phyloP scores from a whole-genome alignment of 129 eudicot species.

The Ambrosia trifida region DNA sequence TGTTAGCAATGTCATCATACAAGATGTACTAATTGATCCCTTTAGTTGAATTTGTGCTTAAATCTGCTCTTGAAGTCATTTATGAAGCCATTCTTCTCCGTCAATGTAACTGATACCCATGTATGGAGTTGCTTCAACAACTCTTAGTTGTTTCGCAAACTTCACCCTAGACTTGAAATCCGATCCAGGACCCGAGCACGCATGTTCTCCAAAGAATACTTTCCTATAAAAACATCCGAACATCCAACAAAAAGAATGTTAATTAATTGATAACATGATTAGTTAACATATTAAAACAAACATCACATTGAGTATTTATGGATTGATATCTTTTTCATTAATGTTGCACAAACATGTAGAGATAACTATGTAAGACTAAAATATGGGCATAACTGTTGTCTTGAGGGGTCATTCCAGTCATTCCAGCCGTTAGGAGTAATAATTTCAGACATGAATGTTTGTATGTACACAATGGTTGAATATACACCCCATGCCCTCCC shows the following conservation, averaged over 20 bases:
- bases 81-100: slow-evolving; percentile 65
- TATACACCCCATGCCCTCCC: slow-evolving; percentile 90
- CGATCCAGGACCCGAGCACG: slow-evolving; percentile 71
- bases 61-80: background rate
- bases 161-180: slow-evolving; percentile 45
- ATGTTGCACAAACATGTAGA: too few species aligned
- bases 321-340: too few species aligned
- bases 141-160: slow-evolving; percentile 53
- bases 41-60: background rate
- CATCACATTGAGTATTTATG: too few species aligned
- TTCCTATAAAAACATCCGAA: slow-evolving; percentile 42
- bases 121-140: slow-evolving; percentile 56
- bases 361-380: too few species aligned
- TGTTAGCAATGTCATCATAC: too few species aligned
- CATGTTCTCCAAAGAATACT: slow-evolving; percentile 72
- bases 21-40: too few species aligned
- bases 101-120: slow-evolving; percentile 54
- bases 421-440: slow-evolving; percentile 85
- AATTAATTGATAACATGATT: background rate
- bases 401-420: slow-evolving; percentile 70
- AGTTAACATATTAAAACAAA: too few species aligned
- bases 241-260: background rate
- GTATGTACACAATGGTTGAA: slow-evolving; percentile 61
- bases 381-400: slow-evolving; percentile 51
- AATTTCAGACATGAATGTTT: slow-evolving; percentile 60